Evolutionary conservation across 2,329 filamentous ascomycete genomes (phyloP), one percentile per base, ranked within the genome.

Genomic region (Cytospora chrysosperma): DNA sequence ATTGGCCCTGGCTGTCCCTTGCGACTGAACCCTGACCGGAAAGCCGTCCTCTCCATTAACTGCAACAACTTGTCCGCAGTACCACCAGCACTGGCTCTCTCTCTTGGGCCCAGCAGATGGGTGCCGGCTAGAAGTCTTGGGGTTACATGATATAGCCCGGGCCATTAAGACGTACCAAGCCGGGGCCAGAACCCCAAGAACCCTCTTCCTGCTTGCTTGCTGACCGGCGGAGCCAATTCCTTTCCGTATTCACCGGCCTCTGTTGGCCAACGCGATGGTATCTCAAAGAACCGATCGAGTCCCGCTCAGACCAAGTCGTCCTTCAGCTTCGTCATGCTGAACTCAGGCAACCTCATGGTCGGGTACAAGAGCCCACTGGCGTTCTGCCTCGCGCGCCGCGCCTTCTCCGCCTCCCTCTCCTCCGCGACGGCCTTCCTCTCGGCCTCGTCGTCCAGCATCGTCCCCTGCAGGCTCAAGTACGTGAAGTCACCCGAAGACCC

Each of bases 391-490:
- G 75, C 73, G 30, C 72, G 74, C 34, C 76, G 74, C 50, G 73
- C 71, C 68, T 75, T 73, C 62, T 76, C 69, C 62, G 67, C 56
- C 68, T 78, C 75, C 69, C 75, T 77, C 72, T 89, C 85, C 65
- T 84, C 79, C 10, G 81, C 79, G 54, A 85, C 77, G 32, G 90
- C 77, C 28, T 78, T 77, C 68, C 77, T 79, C 76, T 96, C 92
- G 27, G 87, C 88, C 24, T 85, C 84, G 51, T 84, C 84, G 54
- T 83, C 81, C 56, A 97, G 77, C 84, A 97, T 88, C n/a, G 91
- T 96, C 28, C 93, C 94, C 74, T 95, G 90, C 66, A 97, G 88
- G 69, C 89, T 93, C 65, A 97, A 77, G 73, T 94, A 95, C 13
- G 90, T 92, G 65, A 89, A 89, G 69, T 89, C 86, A 59, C 87